Evolutionary conservation across 139 green algal genomes (phyloP), one percentile per base, ranked within the genome.

Genomic region (Chlamydomonas applanata): DNA sequence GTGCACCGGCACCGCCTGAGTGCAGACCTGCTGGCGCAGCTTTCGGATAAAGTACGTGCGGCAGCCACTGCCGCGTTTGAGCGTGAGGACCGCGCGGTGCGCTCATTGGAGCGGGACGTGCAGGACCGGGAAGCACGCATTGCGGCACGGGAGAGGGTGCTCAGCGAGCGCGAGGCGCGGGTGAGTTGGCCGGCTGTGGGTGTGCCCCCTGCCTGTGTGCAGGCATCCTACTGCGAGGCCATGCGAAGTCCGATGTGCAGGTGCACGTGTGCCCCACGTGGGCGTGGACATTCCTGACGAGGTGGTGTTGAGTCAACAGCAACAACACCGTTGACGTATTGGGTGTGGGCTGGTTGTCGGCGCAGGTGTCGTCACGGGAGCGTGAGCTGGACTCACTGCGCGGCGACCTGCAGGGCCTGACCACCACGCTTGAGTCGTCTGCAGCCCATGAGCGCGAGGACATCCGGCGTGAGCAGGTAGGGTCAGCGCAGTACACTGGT

Each of bases 1-100:
- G 59, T 74, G 46, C 53, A 69, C 1, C 33, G 72, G 13, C 76
- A 86, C 68, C 22, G 75, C 1, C 71, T 86, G 3, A 78, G 65
- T 20, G 75, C 80, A 1, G 80, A 86, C 24, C 54, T 82, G 29
- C 61, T 86, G 53, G 80, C 80, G 1, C 59, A 76, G 35, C 69
- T 86, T 16, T 77, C 80, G 16, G 80, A 86, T 13, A 79, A 86
- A 75, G 79, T 82, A 60, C 81, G 81, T 9, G 20, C 57, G 5
- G 81, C 79, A 11, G 74, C 81, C 9, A 72, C 40, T 27, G 72
- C 35, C 20, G 74, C 73, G 2, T 69, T 82, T 16, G 81, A 86
- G 73, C 76, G 81, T 7, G 81, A 86, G 73, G 77, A 83, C 45
- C 69, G 77, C 1, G 77, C 81, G 9, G 35, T 86, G 69, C 54